A percentile compares a stretch with the other conserved stretches of the same genome.
Evolutionary conservation across 2,329 filamentous ascomycete genomes (phyloP).

Genomic region (Pseudogymnoascus sp.): DNA sequence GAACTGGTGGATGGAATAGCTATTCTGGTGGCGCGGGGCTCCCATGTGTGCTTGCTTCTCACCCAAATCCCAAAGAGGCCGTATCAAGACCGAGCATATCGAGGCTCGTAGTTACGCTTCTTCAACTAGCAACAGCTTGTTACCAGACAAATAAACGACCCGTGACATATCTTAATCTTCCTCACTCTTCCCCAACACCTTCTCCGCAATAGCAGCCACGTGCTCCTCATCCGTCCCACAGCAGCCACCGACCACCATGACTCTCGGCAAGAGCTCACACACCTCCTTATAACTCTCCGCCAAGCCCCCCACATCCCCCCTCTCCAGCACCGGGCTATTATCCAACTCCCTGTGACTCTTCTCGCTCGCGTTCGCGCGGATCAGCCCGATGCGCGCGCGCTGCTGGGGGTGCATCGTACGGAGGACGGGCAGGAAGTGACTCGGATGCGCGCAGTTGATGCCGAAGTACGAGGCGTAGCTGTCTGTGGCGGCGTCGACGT

Average conservation of each 20-base stretch:
- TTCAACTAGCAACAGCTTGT: constrained; percentile 4
- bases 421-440: neutral
- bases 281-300: neutral
- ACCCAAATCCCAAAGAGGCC: neutral
- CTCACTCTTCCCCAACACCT: neutral
- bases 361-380: neutral
- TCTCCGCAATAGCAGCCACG: constrained; percentile 10
- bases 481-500: neutral
- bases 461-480: neutral
- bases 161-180: neutral
- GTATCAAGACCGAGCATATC: neutral
- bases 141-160: neutral
- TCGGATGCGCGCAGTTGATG: neutral
- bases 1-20: neutral
- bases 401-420: neutral
- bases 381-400: neutral
- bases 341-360: constrained; percentile 1
- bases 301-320: neutral
- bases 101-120: neutral
- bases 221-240: constrained; percentile 17
- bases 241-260: constrained; percentile 12
- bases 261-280: constrained; percentile 8
- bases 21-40: neutral
- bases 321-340: neutral
- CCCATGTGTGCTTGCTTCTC: neutral